Percentiles rank a stretch among this genome's conserved stretches.
Evolutionary conservation across 2,329 filamentous ascomycete genomes (phyloP).

Genomic region (Didymella glomerata): DNA sequence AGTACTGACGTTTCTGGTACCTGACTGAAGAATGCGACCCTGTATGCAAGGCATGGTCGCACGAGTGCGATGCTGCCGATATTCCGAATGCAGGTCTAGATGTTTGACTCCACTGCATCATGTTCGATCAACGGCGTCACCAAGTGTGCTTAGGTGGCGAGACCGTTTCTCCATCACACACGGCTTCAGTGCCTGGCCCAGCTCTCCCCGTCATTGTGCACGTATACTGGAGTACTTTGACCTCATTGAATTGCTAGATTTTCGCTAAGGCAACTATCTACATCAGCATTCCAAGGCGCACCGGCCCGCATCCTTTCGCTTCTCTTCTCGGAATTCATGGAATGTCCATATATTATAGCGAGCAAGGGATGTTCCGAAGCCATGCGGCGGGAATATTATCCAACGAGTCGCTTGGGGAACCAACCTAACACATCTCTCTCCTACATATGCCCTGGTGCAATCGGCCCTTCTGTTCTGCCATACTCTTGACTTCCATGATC

Average conservation of each 20-base stretch:
- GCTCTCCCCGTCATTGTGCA: neutral
- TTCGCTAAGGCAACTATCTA: neutral
- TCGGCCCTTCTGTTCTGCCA: constrained; percentile 14
- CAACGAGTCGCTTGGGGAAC: constrained; percentile 35
- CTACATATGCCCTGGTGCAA: constrained; percentile 4
- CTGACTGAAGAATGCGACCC: constrained; percentile 39
- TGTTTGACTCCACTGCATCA: constrained; percentile 22
- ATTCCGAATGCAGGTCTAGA: constrained; percentile 19
- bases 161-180: constrained; percentile 7
- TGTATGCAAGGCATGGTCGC: constrained; percentile 43
- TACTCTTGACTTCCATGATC: constrained; percentile 13
- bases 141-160: constrained; percentile 1
- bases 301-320: constrained; percentile 21
- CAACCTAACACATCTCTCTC: constrained; percentile 25
- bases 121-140: constrained; percentile 17
- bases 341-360: constrained; percentile 38
- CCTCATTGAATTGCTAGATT: neutral
- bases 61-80: constrained; percentile 26
- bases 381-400: constrained; percentile 27
- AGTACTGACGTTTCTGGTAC: constrained; percentile 37
- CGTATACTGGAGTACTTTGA: too few species aligned
- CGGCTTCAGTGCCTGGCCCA: neutral
- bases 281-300: constrained; percentile 30
- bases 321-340: constrained; percentile 24
- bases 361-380: constrained; percentile 45